A percentile compares a stretch with the other conserved stretches of the same genome.
Evolutionary conservation across 2,329 filamentous ascomycete genomes (phyloP).

Genomic region (Paradendryphiella salina): DNA sequence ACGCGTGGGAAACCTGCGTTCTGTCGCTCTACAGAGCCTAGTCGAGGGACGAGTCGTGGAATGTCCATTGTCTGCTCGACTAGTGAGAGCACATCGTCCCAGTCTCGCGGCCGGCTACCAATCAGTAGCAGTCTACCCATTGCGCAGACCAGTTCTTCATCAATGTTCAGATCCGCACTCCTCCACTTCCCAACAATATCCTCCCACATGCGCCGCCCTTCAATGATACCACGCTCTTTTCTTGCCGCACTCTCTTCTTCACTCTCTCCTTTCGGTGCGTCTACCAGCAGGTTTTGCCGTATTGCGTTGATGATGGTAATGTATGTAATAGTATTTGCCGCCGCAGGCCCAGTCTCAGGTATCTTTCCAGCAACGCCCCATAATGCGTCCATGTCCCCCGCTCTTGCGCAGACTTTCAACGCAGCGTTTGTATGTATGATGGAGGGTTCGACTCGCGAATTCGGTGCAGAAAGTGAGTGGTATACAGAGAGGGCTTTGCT

Average conservation of each 20-base stretch:
- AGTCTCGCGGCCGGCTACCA: conserved; percentile 63
- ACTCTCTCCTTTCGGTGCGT: conserved; percentile 33
- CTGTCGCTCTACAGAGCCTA: conserved; percentile 38
- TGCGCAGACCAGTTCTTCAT: conserved; percentile 75
- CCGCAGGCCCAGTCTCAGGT: conserved; percentile 63
- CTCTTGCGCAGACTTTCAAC: conserved; percentile 76
- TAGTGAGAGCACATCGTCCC: conserved; percentile 72
- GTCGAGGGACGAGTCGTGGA: conserved; percentile 56
- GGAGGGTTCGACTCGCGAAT: conserved; percentile 67
- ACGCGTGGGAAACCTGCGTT: conserved; percentile 36
- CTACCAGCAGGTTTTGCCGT: conserved; percentile 42
- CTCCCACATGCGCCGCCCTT: conserved; percentile 76
- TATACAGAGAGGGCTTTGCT: conserved; percentile 75
- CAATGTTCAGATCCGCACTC: conserved; percentile 68
- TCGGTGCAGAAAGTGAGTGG: conserved; percentile 68
- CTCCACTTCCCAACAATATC: conserved; percentile 79
- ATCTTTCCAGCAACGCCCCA: conserved; percentile 76
- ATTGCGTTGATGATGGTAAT: conserved; percentile 82
- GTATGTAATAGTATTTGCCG: conserved; percentile 74
- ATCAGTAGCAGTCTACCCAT: conserved; percentile 80
- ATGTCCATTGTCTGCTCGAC: conserved; percentile 83
- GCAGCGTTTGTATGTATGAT: conserved; percentile 87
- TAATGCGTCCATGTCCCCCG: conserved; percentile 75
- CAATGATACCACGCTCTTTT: conserved; percentile 58
- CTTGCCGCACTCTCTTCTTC: conserved; percentile 32